A percentile compares a stretch with the other conserved stretches of the same genome.
These are phyloP conservation scores for Cytauxzoon felis DNA, from an alignment of 169 alveolate genomes.

Conservation along the genomic window DNA sequence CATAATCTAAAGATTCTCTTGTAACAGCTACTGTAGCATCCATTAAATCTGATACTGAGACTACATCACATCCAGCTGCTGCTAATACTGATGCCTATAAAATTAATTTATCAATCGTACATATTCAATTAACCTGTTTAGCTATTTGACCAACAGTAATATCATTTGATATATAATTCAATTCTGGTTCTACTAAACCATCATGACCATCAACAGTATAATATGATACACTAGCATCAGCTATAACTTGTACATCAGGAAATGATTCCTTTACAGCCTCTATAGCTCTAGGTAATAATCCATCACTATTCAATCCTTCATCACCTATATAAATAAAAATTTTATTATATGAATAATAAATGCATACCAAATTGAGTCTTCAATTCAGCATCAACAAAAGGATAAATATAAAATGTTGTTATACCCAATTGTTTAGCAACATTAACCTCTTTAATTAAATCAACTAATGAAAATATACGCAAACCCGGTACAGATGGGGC, in stretches of 20 bases:
- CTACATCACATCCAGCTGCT: conserved; percentile 47
- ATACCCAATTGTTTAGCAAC: conserved; percentile 45
- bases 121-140: conserved; percentile 26
- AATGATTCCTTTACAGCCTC: conserved; percentile 41
- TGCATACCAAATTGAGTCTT: conserved; percentile 32
- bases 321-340: conserved; percentile 14
- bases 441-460: conserved; percentile 34
- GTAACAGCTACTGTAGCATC: conserved; percentile 45
- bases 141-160: conserved; percentile 51
- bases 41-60: conserved; percentile 31
- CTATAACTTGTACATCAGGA: conserved; percentile 47
- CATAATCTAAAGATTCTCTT: conserved; percentile 46
- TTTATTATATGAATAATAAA: neutral
- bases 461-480: conserved; percentile 27
- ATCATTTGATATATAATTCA: conserved; percentile 37
- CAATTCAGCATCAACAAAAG: conserved; percentile 34
- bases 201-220: conserved; percentile 46
- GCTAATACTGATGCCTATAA: conserved; percentile 36
- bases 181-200: conserved; percentile 42
- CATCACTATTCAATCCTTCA: conserved; percentile 54
- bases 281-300: conserved; percentile 41
- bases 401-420: conserved; percentile 38
- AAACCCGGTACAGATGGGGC: conserved; percentile 34
- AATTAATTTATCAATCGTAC: neutral
- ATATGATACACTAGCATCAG: conserved; percentile 55